Percentiles rank a stretch among this genome's conserved stretches.
Conservation (phyloP, 2,329 filamentous ascomycete genomes). For the Emergomyces pasteurianus region DNA sequence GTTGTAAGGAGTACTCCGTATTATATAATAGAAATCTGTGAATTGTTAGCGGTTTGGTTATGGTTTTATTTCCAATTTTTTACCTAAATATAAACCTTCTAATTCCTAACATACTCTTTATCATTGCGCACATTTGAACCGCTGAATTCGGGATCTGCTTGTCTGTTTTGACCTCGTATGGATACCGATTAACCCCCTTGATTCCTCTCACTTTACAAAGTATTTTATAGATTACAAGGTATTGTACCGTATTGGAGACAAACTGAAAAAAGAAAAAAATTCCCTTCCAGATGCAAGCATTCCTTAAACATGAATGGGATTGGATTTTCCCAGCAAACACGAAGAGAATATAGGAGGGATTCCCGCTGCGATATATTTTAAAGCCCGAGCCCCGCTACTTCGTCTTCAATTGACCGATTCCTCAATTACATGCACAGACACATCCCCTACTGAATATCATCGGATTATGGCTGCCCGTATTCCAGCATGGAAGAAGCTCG, state of each 20-base stretch:
- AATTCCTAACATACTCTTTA: background rate
- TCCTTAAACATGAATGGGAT: background rate
- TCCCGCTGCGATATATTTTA: background rate
- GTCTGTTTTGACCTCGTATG: background rate
- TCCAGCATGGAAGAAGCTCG: constrained; percentile 51
- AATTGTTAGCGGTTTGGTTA: background rate
- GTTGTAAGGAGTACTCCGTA: no score
- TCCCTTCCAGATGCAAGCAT: background rate
- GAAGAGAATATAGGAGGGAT: background rate
- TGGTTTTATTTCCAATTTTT: background rate
- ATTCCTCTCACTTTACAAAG: no score
- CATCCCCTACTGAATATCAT: background rate
- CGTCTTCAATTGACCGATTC: background rate
- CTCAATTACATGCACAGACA: background rate
- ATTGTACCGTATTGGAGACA: background rate
- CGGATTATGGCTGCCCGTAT: constrained; percentile 15
- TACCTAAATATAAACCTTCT: background rate
- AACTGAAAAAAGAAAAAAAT: background rate
- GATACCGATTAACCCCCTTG: background rate
- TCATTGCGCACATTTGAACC: background rate
- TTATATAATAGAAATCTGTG: background rate
- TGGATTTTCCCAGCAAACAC: background rate
- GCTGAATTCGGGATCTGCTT: background rate
- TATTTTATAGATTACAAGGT: background rate
- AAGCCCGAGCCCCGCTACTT: background rate